These are phyloP conservation scores for Barbatosphaeria neglecta DNA, from an alignment of 495 filamentous ascomycete genomes.

Conservation along the genomic window DNA sequence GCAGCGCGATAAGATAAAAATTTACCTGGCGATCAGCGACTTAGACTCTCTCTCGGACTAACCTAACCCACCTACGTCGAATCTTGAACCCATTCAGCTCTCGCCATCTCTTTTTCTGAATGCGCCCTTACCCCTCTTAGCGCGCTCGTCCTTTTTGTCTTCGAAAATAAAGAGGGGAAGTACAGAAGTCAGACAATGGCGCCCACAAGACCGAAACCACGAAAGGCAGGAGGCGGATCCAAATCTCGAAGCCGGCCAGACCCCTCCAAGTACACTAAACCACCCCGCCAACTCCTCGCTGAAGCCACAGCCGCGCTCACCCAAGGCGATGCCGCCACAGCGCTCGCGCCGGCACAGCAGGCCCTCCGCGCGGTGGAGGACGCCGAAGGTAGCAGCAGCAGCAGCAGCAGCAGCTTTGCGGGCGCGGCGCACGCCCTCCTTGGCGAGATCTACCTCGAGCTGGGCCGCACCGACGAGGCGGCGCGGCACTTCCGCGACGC, in stretches of 20 bases:
- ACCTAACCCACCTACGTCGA: neutral
- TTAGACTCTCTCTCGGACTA: neutral
- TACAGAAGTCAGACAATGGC: neutral
- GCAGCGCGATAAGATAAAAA: neutral
- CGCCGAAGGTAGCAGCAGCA: conserved; percentile 17
- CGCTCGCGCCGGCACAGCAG: conserved; percentile 51
- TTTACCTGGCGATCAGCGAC: too few relatives aligned
- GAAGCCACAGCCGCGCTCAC: conserved; percentile 59
- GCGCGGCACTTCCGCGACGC: conserved; percentile 56
- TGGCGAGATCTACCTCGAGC: conserved; percentile 74
- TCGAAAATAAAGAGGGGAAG: neutral
- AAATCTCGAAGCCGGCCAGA: neutral
- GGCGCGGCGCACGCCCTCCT: conserved; percentile 59
- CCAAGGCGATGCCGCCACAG: conserved; percentile 56
- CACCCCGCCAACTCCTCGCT: conserved; percentile 38
- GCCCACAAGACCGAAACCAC: conserved; percentile 1
- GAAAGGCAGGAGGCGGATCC: neutral
- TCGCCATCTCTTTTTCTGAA: too few relatives aligned
- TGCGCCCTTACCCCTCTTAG: neutral
- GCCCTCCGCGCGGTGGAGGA: conserved; percentile 40
- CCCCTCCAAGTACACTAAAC: neutral
- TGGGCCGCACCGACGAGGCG: conserved; percentile 67
- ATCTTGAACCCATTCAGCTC: too few relatives aligned
- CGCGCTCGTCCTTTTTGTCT: neutral
- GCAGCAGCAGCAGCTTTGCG: conserved; percentile 26